A percentile compares a stretch with the other conserved stretches of the same genome.
phyloP scores from a whole-genome alignment of 176 grass and related monocot species.

The Triticum timopheevii region DNA sequence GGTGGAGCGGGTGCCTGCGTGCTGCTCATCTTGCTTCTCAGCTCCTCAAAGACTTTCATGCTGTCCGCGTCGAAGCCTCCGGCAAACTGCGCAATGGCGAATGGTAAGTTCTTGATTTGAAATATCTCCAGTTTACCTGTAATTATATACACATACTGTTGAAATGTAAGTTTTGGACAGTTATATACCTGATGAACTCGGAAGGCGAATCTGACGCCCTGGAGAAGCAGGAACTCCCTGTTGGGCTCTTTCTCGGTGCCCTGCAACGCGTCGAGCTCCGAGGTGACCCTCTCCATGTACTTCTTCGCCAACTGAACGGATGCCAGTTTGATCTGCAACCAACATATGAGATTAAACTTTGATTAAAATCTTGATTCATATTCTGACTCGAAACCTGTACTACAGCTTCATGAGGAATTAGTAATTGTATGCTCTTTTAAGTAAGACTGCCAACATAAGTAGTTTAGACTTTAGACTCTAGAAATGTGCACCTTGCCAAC shows the following conservation, averaged over 20 bases:
- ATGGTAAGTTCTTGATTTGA: not conserved
- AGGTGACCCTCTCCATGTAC: conserved; percentile 90
- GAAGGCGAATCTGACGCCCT: conserved; percentile 91
- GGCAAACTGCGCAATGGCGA: conserved; percentile 55
- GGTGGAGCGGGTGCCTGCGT: conserved; percentile 29
- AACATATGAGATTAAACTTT: conserved; percentile 14
- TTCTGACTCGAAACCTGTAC: not conserved
- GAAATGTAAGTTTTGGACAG: too few relatives aligned
- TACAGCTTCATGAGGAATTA: not conserved
- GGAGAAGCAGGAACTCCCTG: conserved; percentile 92
- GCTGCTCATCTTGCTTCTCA: conserved; percentile 64
- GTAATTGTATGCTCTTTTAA: not conserved
- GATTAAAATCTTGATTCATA: conserved; percentile 14
- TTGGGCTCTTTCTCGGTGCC: conserved; percentile 80
- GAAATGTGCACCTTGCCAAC: conserved; percentile 80
- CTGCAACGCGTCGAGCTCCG: conserved; percentile 75
- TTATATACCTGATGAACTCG: conserved; percentile 80
- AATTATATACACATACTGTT: not conserved
- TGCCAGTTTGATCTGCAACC: conserved; percentile 85
- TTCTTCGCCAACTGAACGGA: conserved; percentile 91
- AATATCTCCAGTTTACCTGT: not conserved
- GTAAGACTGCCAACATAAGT: not conserved
- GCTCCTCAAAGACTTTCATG: conserved; percentile 87
- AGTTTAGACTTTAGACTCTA: not conserved
- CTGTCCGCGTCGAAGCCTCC: conserved; percentile 89